Base-by-base conservation (phyloP, 2,329 filamentous ascomycete genomes). In the Apiospora sp. region DNA sequence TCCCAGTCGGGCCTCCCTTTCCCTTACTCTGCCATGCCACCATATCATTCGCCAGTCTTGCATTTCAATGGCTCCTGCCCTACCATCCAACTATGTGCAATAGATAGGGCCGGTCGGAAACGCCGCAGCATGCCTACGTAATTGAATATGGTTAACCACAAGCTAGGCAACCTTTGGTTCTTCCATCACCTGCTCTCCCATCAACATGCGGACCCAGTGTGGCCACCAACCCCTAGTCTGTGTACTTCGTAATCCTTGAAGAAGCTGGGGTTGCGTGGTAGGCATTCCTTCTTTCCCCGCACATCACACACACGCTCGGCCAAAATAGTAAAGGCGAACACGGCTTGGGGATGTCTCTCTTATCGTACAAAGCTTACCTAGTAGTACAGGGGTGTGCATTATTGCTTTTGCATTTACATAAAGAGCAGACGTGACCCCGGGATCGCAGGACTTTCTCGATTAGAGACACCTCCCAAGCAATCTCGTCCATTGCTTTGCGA, bases 51-150 rank as follows among this genome's bases (percentile, higher is more conserved):
- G 58, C 58, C 34, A 22, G 34, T 2, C 34, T 41, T 41, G 58
- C 58, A 41, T 64, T 64, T 41, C 34, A 41, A 41, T 41, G 3
- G 58, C 58, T 64, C 4, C 34, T 30, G 8, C 24, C 54, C 27
- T 58, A 13, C 49, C 49, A 51, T n/a, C 51, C 51, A 41, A 41
- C 44, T 19, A 46, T 19, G 14, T 19, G 19, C 30, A 61, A 30
- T 64, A 64, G 58, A 64, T 10, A 41, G 19, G 58, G 8, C 22
- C 58, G 34, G 58, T 64, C 58, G 58, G 58, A 37, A 41, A 41
- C 58, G 58, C 58, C 58, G 58, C 58, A 34, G 34, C 58, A 41
- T 64, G 34, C 10, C 34, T 64, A 64, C 58, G 58, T 41, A 64
- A 61, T 24, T 19, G 10, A 3, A 22, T 14, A 54, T 24, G 24